Evolutionary conservation across 2,329 filamentous ascomycete species (phyloP), one percentile per base, ranked within the genome.

Genomic region (Colletotrichum tanaceti): DNA sequence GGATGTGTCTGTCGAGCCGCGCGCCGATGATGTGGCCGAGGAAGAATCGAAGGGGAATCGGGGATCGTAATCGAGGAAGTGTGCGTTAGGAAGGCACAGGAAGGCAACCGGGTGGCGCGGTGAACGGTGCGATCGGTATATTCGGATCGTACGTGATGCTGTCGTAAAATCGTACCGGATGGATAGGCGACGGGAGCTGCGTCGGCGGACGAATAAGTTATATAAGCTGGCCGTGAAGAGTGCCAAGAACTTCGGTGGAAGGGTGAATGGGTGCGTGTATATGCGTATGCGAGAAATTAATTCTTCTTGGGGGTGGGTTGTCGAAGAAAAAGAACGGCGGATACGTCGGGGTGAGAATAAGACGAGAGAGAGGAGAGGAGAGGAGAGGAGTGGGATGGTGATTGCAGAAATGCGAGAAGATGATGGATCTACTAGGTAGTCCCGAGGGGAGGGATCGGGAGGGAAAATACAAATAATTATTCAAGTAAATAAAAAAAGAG

Each of bases 81-180:
- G n/a, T 1, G 35, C 5, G 50, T 14, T 35, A 24, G 35, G 47
- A 24, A 41, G 11, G 49, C 63, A 28, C 43, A 20, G 24, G 44
- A 32, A 58, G 46, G 39, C 50, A 43, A 47, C 58, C 16, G 16
- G 44, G 16, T 20, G 52, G 20, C 4, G 61, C 50, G 14, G 63
- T 59, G 38, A 35, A 58, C 35, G 24, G 24, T 54, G 44, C 39
- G 18, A 44, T 68, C 49, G 65, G 54, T 60, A 54, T 47, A 61
- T 47, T 68, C 7, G 28, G 28, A 32, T 32, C 65, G 61, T 68
- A 59, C 55, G 49, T 43, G 54, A 54, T 59, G 20, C 47, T 9
- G 63, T 46, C n/a, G 58, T 18, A 44, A 58, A 62, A 52, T 66
- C 57, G 67, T 63, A 62, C 58, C 63, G 62, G 57, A n/a, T 43